Evolutionary conservation across 768 basidiomycete genomes (phyloP), one percentile per base, ranked within the genome.

Genomic region (Suillus lakei): DNA sequence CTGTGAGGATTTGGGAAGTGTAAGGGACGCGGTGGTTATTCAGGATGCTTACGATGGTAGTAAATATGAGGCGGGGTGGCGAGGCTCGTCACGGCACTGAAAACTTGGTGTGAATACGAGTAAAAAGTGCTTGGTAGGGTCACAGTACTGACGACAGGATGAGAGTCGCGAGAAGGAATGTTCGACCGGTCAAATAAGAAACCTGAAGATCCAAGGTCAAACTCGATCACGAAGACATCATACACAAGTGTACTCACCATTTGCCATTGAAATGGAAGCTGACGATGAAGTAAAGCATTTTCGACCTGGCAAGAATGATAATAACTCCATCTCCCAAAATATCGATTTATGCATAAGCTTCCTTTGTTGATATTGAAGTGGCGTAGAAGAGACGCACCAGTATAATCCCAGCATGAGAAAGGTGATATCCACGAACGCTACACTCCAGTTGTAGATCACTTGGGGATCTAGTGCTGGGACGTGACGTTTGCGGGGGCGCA

Each of bases 311-410:
- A 64, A 3, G 72, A 64, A 6, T 58, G 66, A 7, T 68, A n/a
- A 18, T 73, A 75, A 34, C 72, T 68, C 74, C 74, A 74, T 4
- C 74, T 75, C 41, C 28, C 4, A 15, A 46, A 18, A 36, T 3
- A 48, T 38, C 16, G 34, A 28, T 36, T 26, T 10, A 9, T 62
- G 13, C 46, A 56, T 26, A 8, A 50, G 5, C 16, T n/a, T 23
- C 18, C n/a, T n/a, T n/a, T n/a, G n/a, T n/a, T n/a, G n/a, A n/a
- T n/a, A 28, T 28, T 43, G 6, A 12, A 26, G 23, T 8, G 5
- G 8, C 8, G 6, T 32, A 44, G 60, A 16, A 16, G 28, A 54
- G 36, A 53, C 66, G 28, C 63, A 73, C 74, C 64, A 66, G 39
- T 69, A 66, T 21, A 66, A 2, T n/a, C n/a, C n/a, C n/a, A n/a